Percentiles rank a stretch among this genome's conserved stretches.
phyloP scores from a whole-genome alignment of 2,329 filamentous ascomycete species.

The Emericellopsis atlantica region DNA sequence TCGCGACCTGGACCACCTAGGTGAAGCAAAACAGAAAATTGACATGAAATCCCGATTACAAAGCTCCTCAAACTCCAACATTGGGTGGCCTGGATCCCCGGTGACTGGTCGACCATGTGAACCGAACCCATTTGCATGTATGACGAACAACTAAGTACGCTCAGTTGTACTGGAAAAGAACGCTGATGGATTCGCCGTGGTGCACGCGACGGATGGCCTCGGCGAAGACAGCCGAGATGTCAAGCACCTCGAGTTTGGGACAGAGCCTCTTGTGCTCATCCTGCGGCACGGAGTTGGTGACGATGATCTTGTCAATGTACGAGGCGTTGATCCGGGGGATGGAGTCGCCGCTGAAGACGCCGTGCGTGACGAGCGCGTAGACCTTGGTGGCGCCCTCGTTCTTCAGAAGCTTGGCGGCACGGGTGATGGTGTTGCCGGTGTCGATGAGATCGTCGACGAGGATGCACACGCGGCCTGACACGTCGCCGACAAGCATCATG shows the following conservation, averaged over 20 bases:
- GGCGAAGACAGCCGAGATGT: slow-evolving; percentile 80
- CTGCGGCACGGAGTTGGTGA: slow-evolving; percentile 92
- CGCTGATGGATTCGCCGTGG: slow-evolving; percentile 94
- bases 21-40: no score
- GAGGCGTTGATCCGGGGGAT: slow-evolving; percentile 91
- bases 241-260: slow-evolving; percentile 82
- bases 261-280: slow-evolving; percentile 66
- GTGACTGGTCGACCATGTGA: background rate
- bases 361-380: slow-evolving; percentile 87
- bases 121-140: background rate
- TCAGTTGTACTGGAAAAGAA: slow-evolving; percentile 52
- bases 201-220: slow-evolving; percentile 94
- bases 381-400: slow-evolving; percentile 87
- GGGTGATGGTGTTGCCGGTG: slow-evolving; percentile 93
- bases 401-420: slow-evolving; percentile 92
- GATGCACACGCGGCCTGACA: slow-evolving; percentile 70
- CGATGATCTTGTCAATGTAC: slow-evolving; percentile 81
- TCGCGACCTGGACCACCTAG: no score
- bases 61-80: no score
- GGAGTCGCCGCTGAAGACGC: slow-evolving; percentile 88
- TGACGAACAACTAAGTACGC: background rate
- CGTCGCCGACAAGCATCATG: slow-evolving; percentile 91
- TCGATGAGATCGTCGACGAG: slow-evolving; percentile 90
- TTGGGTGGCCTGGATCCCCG: no score
- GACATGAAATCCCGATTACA: no score